A percentile compares a stretch with the other conserved stretches of the same genome.
Evolutionary conservation across 2,329 filamentous ascomycete species (phyloP).

Genomic region (Apiospora koreana): DNA sequence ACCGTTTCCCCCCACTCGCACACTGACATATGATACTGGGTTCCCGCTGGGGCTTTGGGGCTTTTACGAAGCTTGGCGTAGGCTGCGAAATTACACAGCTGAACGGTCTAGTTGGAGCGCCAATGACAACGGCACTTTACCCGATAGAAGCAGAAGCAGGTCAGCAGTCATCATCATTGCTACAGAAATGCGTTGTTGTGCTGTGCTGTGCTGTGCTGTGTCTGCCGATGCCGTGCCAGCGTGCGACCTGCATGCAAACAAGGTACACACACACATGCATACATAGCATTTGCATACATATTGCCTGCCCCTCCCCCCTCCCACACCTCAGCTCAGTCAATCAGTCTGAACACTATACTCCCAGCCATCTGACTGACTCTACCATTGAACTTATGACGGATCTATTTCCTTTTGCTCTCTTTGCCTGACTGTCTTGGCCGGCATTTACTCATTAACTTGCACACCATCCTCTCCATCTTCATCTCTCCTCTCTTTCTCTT

Average conservation of each 20-base stretch:
- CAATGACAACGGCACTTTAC: conserved; percentile 3
- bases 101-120: neutral
- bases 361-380: neutral
- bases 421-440: neutral
- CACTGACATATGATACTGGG: too few species aligned
- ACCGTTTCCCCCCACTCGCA: too few species aligned
- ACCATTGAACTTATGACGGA: neutral
- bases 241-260: neutral
- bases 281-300: neutral
- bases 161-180: neutral
- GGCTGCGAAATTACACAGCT: neutral
- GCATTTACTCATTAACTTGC: too few species aligned
- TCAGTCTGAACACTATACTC: neutral
- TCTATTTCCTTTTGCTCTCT: neutral
- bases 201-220: neutral
- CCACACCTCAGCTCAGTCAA: neutral
- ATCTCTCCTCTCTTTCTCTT: neutral
- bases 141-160: neutral
- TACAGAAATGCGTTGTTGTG: neutral
- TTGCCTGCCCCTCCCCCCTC: neutral
- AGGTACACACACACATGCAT: too few species aligned
- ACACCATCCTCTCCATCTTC: neutral
- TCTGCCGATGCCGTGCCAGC: neutral
- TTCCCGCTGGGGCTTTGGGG: neutral
- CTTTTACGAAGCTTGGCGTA: conserved; percentile 1